A percentile compares a stretch with the other conserved stretches of the same genome.
Conservation (phyloP, 352 stramenopile species). For the Phytophthora citrophthora region DNA sequence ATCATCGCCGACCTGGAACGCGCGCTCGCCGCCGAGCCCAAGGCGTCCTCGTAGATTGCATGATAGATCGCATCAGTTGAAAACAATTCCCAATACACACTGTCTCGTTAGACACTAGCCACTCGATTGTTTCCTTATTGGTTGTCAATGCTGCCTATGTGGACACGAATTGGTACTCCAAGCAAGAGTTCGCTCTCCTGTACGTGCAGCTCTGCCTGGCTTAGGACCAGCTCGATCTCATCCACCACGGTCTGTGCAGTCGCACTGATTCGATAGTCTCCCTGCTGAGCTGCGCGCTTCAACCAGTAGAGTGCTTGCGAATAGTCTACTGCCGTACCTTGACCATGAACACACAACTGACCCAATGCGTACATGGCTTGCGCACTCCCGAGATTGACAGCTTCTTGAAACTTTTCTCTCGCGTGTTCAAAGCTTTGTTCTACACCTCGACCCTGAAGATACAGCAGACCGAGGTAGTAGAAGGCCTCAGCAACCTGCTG, state of each 20-base stretch:
- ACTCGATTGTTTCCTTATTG: neutral
- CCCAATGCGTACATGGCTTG: conserved; percentile 62
- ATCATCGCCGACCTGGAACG: conserved; percentile 91
- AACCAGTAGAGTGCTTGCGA: conserved; percentile 56
- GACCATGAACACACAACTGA: conserved; percentile 51
- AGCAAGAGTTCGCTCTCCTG: conserved; percentile 47
- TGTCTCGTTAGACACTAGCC: neutral
- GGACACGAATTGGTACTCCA: conserved; percentile 49
- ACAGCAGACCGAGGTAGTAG: conserved; percentile 64
- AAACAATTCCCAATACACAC: conserved; percentile 1
- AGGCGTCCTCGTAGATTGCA: conserved; percentile 29
- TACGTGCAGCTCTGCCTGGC: conserved; percentile 49
- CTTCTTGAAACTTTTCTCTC: conserved; percentile 43
- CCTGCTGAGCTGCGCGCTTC: conserved; percentile 33
- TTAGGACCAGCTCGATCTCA: conserved; percentile 52
- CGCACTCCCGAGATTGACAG: conserved; percentile 42
- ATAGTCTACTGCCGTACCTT: conserved; percentile 50
- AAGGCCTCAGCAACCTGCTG: conserved; percentile 46
- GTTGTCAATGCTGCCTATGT: conserved; percentile 46
- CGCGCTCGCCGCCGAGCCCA: conserved; percentile 64
- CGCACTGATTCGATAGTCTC: conserved; percentile 40
- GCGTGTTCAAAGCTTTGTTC: conserved; percentile 42
- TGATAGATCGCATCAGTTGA: conserved; percentile 13
- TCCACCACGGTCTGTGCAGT: conserved; percentile 25
- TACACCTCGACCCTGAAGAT: conserved; percentile 52